Conservation (phyloP, 768 basidiomycete genomes). For the Lactifluus rugatus region DNA sequence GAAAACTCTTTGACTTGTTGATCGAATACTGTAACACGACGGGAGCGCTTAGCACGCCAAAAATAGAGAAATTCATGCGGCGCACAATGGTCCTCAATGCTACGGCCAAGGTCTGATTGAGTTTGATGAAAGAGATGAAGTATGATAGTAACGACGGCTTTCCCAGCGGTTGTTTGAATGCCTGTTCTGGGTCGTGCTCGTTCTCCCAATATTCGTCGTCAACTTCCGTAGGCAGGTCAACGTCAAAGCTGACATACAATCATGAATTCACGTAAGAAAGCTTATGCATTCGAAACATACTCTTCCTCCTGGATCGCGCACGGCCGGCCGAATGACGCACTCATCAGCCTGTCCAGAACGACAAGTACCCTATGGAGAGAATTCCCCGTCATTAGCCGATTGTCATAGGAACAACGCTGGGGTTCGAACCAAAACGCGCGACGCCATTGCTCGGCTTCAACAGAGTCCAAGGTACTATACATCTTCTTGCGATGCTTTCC, state of each 20-base stretch:
- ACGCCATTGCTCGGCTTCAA: slow-evolving; percentile 69
- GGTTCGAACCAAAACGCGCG: slow-evolving; percentile 46
- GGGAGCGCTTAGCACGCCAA: background rate
- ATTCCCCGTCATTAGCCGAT: background rate
- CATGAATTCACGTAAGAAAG: slow-evolving; percentile 1
- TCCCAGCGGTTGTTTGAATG: slow-evolving; percentile 55
- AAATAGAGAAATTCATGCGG: background rate
- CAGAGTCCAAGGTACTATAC: slow-evolving; percentile 31
- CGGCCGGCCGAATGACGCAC: slow-evolving; percentile 53
- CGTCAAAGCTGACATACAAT: slow-evolving; percentile 21
- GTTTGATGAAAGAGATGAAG: slow-evolving; percentile 47
- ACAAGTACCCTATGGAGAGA: slow-evolving; percentile 36
- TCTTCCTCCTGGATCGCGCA: slow-evolving; percentile 69
- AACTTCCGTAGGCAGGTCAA: slow-evolving; percentile 17
- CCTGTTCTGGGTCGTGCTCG: slow-evolving; percentile 12
- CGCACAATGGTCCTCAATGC: slow-evolving; percentile 52
- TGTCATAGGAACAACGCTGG: background rate
- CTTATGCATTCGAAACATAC: slow-evolving; percentile 30
- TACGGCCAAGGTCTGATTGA: slow-evolving; percentile 55
- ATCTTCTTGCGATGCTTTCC: slow-evolving; percentile 54
- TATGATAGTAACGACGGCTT: slow-evolving; percentile 45
- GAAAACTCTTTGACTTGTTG: slow-evolving; percentile 50
- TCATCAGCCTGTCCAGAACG: slow-evolving; percentile 36
- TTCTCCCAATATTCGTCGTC: slow-evolving; percentile 21
- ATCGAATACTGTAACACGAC: slow-evolving; percentile 51